Evolutionary conservation across 495 filamentous ascomycete genomes (phyloP).

Genomic region (Jackrogersella multiformis): DNA sequence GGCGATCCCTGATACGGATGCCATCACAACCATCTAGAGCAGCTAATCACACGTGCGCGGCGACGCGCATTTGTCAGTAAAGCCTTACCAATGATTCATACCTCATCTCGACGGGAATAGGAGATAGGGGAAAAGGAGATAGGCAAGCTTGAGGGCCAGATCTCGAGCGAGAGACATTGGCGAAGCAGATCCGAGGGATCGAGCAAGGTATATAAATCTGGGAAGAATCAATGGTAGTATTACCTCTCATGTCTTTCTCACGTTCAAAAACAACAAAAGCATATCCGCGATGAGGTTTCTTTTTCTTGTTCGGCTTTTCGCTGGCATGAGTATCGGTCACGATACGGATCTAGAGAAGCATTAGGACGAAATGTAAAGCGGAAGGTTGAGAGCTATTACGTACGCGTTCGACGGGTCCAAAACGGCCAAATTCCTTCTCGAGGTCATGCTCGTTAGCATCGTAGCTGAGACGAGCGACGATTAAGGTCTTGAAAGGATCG

Average conservation of each 20-base stretch:
- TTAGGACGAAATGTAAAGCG: slow-evolving; percentile 15
- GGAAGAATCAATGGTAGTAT: slow-evolving; percentile 53
- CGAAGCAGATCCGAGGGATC: slow-evolving; percentile 49
- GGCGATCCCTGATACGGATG: slow-evolving; percentile 89
- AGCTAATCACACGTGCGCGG: slow-evolving; percentile 64
- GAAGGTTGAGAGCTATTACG: slow-evolving; percentile 37
- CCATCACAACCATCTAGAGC: slow-evolving; percentile 75
- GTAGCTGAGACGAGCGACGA: slow-evolving; percentile 89
- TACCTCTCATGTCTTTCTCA: slow-evolving; percentile 99
- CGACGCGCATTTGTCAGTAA: slow-evolving; percentile 66
- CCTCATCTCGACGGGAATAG: slow-evolving; percentile 44
- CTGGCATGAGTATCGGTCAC: slow-evolving; percentile 73
- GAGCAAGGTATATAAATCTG: slow-evolving; percentile 45
- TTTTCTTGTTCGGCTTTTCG: slow-evolving; percentile 76
- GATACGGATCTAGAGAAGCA: slow-evolving; percentile 78
- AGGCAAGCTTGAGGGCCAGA: slow-evolving; percentile 67
- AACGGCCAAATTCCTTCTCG: slow-evolving; percentile 93
- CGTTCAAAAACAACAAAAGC: slow-evolving; percentile 97
- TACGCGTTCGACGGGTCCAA: slow-evolving; percentile 93
- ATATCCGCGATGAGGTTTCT: slow-evolving; percentile 89
- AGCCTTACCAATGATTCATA: slow-evolving; percentile 58
- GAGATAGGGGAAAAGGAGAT: slow-evolving; percentile 42
- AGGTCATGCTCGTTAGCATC: slow-evolving; percentile 88
- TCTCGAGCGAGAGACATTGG: slow-evolving; percentile 49
- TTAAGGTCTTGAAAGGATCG: slow-evolving; percentile 94